Conservation (phyloP, 495 filamentous ascomycete species). For the Aspergillus coremiiformis region DNA sequence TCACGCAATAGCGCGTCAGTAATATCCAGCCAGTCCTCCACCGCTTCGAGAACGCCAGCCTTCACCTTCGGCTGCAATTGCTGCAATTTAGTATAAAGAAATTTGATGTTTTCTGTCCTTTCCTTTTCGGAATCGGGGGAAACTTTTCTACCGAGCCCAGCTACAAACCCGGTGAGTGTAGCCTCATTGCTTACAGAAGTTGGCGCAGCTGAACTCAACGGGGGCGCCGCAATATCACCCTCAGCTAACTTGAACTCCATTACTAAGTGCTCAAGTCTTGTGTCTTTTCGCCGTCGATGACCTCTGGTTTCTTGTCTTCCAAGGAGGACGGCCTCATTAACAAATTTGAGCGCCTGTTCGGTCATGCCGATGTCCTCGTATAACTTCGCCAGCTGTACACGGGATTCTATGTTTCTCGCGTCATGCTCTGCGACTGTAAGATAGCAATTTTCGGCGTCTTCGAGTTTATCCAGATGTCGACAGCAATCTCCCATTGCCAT, state of each 20-base stretch:
- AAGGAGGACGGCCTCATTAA: slow-evolving; percentile 65
- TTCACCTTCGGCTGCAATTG: slow-evolving; percentile 44
- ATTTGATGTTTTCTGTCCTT: slow-evolving; percentile 45
- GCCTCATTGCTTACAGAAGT: slow-evolving; percentile 18
- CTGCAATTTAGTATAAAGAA: slow-evolving; percentile 49
- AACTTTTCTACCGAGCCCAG: slow-evolving; percentile 11
- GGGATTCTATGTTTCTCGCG: slow-evolving; percentile 57
- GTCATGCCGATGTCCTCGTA: slow-evolving; percentile 63
- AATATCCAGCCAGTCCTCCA: slow-evolving; percentile 62
- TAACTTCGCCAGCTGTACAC: slow-evolving; percentile 68
- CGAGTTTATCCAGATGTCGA: slow-evolving; percentile 49
- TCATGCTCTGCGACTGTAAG: slow-evolving; percentile 63
- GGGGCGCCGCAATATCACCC: not conserved
- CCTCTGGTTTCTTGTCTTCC: slow-evolving; percentile 35
- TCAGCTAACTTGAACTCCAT: slow-evolving; percentile 31
- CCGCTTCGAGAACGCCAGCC: slow-evolving; percentile 46
- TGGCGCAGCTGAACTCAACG: slow-evolving; percentile 18
- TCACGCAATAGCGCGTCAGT: slow-evolving; percentile 69
- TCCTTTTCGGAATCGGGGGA: slow-evolving; percentile 32
- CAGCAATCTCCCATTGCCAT: slow-evolving; percentile 71
- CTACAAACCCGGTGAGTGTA: slow-evolving; percentile 11
- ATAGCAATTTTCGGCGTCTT: slow-evolving; percentile 69
- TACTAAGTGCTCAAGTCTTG: slow-evolving; percentile 36
- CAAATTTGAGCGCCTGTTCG: slow-evolving; percentile 64
- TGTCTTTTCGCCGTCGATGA: slow-evolving; percentile 32